These are phyloP conservation scores for Globisporangium paroecandrum DNA, from an alignment of 352 stramenopile genomes.

Conservation along the genomic window DNA sequence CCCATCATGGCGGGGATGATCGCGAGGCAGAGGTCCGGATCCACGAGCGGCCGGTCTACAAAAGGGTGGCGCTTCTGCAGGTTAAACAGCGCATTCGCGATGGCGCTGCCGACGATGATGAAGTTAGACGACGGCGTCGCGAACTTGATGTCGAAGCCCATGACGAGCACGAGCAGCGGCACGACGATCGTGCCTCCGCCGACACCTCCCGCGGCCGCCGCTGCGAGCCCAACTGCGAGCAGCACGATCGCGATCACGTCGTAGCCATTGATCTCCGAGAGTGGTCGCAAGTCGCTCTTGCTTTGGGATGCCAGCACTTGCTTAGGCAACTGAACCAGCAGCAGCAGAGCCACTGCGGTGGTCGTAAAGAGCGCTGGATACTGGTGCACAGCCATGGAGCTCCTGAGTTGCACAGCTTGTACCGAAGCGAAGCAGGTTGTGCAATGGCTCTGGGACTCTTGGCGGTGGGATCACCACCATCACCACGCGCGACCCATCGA, in stretches of 20 bases:
- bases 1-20: slow-evolving; percentile 65
- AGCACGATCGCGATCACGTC: slow-evolving; percentile 42
- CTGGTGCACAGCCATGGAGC: background rate
- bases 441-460: background rate
- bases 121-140: slow-evolving; percentile 56
- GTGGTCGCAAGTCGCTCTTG: slow-evolving; percentile 15
- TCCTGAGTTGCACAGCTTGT: background rate
- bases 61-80: slow-evolving; percentile 50
- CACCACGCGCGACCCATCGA: background rate
- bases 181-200: slow-evolving; percentile 52
- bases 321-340: background rate
- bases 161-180: slow-evolving; percentile 54
- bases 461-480: background rate
- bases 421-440: background rate
- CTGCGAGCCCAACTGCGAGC: slow-evolving; percentile 40
- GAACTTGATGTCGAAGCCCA: slow-evolving; percentile 67
- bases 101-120: slow-evolving; percentile 53
- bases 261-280: slow-evolving; percentile 42
- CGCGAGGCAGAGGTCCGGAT: slow-evolving; percentile 45
- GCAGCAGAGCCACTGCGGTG: background rate
- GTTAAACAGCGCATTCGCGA: slow-evolving; percentile 62
- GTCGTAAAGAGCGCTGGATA: background rate
- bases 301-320: slow-evolving; percentile 2
- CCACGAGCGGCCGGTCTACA: slow-evolving; percentile 52
- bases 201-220: slow-evolving; percentile 40